phyloP scores from a whole-genome alignment of 768 basidiomycete species.

The Sutorius australiensis region DNA sequence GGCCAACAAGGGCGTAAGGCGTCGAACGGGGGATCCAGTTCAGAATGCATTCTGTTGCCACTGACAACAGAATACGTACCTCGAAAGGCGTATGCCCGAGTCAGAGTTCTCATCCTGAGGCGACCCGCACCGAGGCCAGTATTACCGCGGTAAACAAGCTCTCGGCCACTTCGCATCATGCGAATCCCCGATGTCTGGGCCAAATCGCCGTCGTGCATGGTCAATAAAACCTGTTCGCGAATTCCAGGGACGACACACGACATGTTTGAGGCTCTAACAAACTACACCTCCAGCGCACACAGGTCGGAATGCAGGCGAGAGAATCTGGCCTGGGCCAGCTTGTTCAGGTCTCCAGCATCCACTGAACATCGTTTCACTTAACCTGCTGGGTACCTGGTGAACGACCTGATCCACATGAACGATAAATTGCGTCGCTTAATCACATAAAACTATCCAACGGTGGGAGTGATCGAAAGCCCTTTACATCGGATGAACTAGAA shows the following conservation, averaged over 20 bases:
- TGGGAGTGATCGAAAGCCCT: constrained; percentile 1
- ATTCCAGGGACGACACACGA: constrained; percentile 8
- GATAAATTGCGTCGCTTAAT: constrained; percentile 2
- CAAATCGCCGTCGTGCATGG: constrained; percentile 20
- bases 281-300: neutral
- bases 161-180: constrained; percentile 9
- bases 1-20: constrained; percentile 4
- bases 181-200: constrained; percentile 24
- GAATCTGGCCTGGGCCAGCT: constrained; percentile 8
- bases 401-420: constrained; percentile 24
- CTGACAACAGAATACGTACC: constrained; percentile 23
- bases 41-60: constrained; percentile 23
- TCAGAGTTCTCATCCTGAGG: constrained; percentile 5
- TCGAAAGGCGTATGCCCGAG: constrained; percentile 6
- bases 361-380: neutral
- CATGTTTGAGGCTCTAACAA: constrained; percentile 8
- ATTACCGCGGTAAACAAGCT: constrained; percentile 15
- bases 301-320: constrained; percentile 2
- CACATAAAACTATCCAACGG: neutral
- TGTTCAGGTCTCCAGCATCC: neutral
- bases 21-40: constrained; percentile 21
- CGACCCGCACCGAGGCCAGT: constrained; percentile 6
- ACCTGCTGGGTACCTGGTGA: constrained; percentile 4
- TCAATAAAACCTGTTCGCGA: constrained; percentile 2
- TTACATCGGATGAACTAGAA: neutral